phyloP scores from a whole-genome alignment of 768 basidiomycete species.

The Kwoniella dejecticola region DNA sequence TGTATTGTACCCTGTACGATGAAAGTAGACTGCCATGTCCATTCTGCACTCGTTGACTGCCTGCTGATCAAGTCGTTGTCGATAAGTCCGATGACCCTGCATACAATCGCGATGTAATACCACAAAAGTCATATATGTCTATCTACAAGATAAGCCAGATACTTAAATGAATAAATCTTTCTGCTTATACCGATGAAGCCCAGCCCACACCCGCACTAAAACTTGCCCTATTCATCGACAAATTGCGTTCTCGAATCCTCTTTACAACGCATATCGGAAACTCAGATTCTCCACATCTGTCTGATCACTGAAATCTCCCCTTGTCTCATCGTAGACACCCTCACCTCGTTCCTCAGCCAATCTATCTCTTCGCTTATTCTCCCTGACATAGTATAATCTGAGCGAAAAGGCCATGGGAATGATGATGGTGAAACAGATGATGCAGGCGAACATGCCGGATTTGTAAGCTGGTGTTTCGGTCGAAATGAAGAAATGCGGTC shows the following conservation, averaged over 20 bases:
- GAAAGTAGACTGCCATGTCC: no score
- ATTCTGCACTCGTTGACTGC: no score
- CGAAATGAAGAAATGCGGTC: conserved; percentile 36
- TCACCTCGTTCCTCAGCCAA: conserved; percentile 14
- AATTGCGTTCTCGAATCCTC: no score
- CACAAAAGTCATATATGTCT: not conserved
- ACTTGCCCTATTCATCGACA: no score
- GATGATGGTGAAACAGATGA: conserved; percentile 27
- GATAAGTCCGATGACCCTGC: no score
- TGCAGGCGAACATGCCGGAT: conserved; percentile 33
- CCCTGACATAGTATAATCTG: conserved; percentile 26
- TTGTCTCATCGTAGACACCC: not conserved
- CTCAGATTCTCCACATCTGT: conserved; percentile 26
- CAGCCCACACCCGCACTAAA: no score
- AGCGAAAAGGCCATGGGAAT: conserved; percentile 23
- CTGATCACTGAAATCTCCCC: conserved; percentile 23
- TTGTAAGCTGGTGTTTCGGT: conserved; percentile 36
- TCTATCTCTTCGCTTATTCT: conserved; percentile 20
- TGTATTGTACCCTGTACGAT: no score
- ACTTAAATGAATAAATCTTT: no score
- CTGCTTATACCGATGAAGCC: no score
- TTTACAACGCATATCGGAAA: conserved; percentile 25
- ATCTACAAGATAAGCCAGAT: not conserved
- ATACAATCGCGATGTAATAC: no score
- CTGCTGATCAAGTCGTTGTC: no score